Evolutionary conservation across 257 asterid species (phyloP).

Genomic region (Mentha longifolia): DNA sequence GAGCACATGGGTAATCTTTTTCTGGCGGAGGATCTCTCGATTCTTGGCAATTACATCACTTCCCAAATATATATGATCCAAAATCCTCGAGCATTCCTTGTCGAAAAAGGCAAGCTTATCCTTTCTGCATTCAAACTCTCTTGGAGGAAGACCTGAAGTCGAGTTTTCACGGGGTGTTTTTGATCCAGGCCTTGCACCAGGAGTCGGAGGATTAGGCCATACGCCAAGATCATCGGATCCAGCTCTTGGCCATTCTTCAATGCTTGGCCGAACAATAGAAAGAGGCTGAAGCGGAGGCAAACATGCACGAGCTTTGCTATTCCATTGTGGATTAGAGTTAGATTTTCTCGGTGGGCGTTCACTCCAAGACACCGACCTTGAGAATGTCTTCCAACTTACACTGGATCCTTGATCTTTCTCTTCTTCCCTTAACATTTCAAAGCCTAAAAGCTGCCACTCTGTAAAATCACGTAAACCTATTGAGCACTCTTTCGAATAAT

Average conservation of each 20-base stretch:
- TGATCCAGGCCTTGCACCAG: slow-evolving; percentile 65
- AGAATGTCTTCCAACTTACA: slow-evolving; percentile 53
- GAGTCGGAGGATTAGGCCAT: slow-evolving; percentile 83
- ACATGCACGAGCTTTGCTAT: slow-evolving; percentile 84
- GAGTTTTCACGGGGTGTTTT: slow-evolving; percentile 55
- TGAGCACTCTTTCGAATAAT: slow-evolving; percentile 37
- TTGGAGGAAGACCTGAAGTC: slow-evolving; percentile 40
- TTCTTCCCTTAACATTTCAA: slow-evolving; percentile 66
- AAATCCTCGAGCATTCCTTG: slow-evolving; percentile 86
- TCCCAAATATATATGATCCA: slow-evolving; percentile 81
- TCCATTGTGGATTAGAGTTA: slow-evolving; percentile 69
- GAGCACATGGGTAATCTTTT: slow-evolving; percentile 90
- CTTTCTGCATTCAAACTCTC: slow-evolving; percentile 65
- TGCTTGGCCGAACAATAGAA: slow-evolving; percentile 58
- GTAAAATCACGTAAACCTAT: slow-evolving; percentile 46
- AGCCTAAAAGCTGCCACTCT: slow-evolving; percentile 42
- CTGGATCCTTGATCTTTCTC: slow-evolving; percentile 55
- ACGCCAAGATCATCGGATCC: slow-evolving; percentile 92
- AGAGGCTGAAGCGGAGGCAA: slow-evolving; percentile 98
- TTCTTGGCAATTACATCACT: slow-evolving; percentile 82
- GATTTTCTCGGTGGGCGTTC: slow-evolving; percentile 71
- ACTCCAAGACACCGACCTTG: slow-evolving; percentile 81
- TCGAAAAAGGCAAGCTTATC: slow-evolving; percentile 86
- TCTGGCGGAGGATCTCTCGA: slow-evolving; percentile 64
- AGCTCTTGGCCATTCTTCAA: slow-evolving; percentile 90